These are phyloP conservation scores for Paraglomus brasilianum DNA, from an alignment of 192 early-diverging fungal species.

Conservation along the genomic window DNA sequence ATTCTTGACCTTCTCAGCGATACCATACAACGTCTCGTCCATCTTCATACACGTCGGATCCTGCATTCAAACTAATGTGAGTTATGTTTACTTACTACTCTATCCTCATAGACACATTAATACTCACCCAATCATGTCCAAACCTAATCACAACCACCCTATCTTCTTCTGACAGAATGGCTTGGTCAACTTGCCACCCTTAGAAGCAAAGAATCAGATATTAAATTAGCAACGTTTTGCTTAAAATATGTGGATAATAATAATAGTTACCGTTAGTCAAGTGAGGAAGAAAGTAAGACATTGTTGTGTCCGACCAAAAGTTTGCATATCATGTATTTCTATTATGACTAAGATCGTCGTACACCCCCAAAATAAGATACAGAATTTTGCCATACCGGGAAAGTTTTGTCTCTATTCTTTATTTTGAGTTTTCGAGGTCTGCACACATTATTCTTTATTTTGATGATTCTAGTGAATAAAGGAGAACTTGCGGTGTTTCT, in stretches of 20 bases:
- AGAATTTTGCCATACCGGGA: too few species aligned
- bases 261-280: slow-evolving; percentile 52
- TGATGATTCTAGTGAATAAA: too few species aligned
- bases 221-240: not conserved
- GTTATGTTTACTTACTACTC: not conserved
- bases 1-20: slow-evolving; percentile 96
- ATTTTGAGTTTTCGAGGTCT: too few species aligned
- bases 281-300: slow-evolving; percentile 65
- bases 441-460: too few species aligned
- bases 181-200: slow-evolving; percentile 99
- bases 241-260: not conserved
- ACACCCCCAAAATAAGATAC: too few species aligned
- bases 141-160: slow-evolving; percentile 96
- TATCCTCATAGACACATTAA: not conserved
- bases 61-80: slow-evolving; percentile 32
- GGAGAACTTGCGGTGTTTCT: too few species aligned
- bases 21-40: slow-evolving; percentile 93
- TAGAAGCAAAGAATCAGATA: slow-evolving; percentile 10
- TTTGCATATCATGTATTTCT: not conserved
- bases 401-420: too few species aligned
- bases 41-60: slow-evolving; percentile 94
- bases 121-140: slow-evolving; percentile 86
- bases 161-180: slow-evolving; percentile 96
- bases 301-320: slow-evolving; percentile 1
- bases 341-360: too few species aligned